Evolutionary conservation across 257 asterid genomes (phyloP), one percentile per base, ranked within the genome.

Genomic region (Jasminum sambac): DNA sequence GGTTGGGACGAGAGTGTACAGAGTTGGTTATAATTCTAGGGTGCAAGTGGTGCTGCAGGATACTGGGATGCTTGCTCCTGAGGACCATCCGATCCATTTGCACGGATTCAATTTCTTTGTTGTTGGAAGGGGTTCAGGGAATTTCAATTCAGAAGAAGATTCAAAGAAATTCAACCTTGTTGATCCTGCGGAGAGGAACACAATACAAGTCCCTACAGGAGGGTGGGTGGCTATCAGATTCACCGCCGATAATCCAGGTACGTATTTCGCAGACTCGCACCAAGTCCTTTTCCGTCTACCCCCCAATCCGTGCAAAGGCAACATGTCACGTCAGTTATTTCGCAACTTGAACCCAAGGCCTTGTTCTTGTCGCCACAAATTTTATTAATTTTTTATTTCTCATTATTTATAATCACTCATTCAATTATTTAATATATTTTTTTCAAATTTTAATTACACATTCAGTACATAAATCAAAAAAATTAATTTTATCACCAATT

Each of bases 171-270:
- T 87, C 77, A 85, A 85, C 34, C 84, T 87, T 4, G 81, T 74
- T 25, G 93, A 87, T 74, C 90, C 93, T 21, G 90, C 85, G 52
- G 93, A 87, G 73, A 85, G 93, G 74, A 87, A 87, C 44, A 87
- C 93, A 3, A 66, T 85, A 21, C 85, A 73, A 46, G 88, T 84
- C 17, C 90, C 88, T 1, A 77, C 87, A 6, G 87, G 87, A 3
- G 93, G 90, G 11, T 87, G 90, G 90, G 87, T 74, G 36, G 93
- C 90, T 16, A 74, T 85, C 68, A 79, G 90, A 74, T 83, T 87
- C 66, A 66, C 72, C 46, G 89, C 92, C 3, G 85, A 84, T 63
- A 86, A 86, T 84, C 88, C 89, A 70, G 92, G 92, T 86, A 62
- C 16, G 0, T 6, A 11, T 14, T 62, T 25, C 40, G 5, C 24